Percentiles rank a stretch among this genome's conserved stretches.
Conservation (phyloP, 495 filamentous ascomycete genomes). For the Neurospora sp. region DNA sequence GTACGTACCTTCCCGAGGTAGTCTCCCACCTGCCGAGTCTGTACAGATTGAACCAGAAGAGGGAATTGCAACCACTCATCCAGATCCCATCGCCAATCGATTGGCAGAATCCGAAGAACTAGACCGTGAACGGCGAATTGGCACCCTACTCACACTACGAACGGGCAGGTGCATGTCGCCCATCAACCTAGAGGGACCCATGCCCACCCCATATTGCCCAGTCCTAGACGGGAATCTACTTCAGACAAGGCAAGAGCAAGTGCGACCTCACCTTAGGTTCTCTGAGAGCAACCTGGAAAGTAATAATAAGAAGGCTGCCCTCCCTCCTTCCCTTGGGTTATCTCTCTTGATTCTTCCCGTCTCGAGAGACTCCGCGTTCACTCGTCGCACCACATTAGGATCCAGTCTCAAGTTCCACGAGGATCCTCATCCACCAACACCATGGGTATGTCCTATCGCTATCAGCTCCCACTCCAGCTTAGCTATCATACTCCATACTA, state of each 20-base stretch:
- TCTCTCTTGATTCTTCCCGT: not conserved
- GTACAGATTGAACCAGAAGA: not conserved
- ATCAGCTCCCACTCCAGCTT: too few relatives aligned
- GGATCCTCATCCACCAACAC: not conserved
- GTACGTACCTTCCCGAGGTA: not conserved
- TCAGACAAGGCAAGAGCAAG: not conserved
- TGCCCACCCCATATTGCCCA: not conserved
- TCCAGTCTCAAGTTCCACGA: not conserved
- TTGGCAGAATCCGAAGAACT: not conserved
- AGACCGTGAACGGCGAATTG: not conserved
- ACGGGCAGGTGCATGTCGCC: not conserved
- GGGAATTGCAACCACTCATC: not conserved
- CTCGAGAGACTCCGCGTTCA: not conserved
- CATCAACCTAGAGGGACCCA: not conserved
- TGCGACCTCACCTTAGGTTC: not conserved
- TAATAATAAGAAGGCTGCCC: not conserved
- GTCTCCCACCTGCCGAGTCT: not conserved
- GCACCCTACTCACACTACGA: not conserved
- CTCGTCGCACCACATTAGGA: not conserved
- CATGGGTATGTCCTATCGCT: not conserved
- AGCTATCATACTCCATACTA: too few relatives aligned
- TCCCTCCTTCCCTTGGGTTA: not conserved
- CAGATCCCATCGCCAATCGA: not conserved
- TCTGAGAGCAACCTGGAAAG: not conserved
- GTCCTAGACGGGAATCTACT: not conserved